phyloP scores from a whole-genome alignment of 306 rosid species.

The Cucumis hystrix region DNA sequence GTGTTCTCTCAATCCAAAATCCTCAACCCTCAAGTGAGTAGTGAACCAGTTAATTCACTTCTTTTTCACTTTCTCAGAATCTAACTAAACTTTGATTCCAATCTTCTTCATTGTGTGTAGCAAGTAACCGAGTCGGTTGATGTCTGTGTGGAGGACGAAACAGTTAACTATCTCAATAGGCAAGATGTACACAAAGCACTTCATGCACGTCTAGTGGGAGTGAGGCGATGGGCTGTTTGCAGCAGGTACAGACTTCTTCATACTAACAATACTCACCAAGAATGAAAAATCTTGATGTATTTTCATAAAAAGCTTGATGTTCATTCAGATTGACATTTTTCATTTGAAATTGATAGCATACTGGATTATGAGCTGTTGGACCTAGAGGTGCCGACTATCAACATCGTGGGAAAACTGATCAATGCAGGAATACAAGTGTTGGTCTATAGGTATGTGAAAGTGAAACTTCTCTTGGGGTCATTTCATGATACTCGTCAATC shows the following conservation, averaged over 20 bases:
- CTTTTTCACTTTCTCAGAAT: not conserved
- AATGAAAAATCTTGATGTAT: not conserved
- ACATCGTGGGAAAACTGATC: constrained; percentile 45
- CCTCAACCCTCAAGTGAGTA: constrained; percentile 34
- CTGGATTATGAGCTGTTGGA: constrained; percentile 60
- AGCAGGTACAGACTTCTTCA: constrained; percentile 39
- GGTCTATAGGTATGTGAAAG: constrained; percentile 59
- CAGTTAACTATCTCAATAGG: constrained; percentile 63
- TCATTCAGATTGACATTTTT: not conserved
- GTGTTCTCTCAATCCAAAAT: constrained; percentile 35
- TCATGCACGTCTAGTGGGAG: constrained; percentile 73
- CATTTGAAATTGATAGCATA: constrained; percentile 27
- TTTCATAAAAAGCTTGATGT: not conserved
- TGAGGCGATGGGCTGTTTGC: constrained; percentile 68
- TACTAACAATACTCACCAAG: not conserved
- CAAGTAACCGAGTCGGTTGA: constrained; percentile 56
- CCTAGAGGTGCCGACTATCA: constrained; percentile 76
- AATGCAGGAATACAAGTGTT: constrained; percentile 69
- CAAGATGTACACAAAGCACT: constrained; percentile 70
- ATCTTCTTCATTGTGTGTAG: constrained; percentile 24
- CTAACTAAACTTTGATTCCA: not conserved
- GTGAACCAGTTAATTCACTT: not conserved
- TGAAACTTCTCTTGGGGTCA: not conserved
- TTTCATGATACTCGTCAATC: not conserved
- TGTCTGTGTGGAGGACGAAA: constrained; percentile 93